Evolutionary conservation across 73 alveolate species (phyloP).

Genomic region (Tetrahymena elliotti): DNA sequence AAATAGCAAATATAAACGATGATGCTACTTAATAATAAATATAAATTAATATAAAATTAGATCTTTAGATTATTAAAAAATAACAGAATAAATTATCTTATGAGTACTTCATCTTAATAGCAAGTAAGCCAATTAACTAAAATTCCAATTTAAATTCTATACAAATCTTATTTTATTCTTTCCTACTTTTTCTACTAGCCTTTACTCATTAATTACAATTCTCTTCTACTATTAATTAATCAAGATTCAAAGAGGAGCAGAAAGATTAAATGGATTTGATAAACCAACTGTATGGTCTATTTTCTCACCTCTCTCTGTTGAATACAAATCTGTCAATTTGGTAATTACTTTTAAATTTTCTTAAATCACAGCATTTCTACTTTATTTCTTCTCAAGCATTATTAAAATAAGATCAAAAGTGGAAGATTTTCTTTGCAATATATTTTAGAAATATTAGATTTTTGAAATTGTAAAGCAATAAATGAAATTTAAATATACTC

Average conservation of each 20-base stretch:
- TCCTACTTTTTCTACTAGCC: background rate
- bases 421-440: too few relatives aligned
- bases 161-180: background rate
- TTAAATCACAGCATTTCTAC: background rate
- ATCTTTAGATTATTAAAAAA: background rate
- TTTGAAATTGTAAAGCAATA: too few relatives aligned
- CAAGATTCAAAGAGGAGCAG: background rate
- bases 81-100: background rate
- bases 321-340: background rate
- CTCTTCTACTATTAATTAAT: background rate
- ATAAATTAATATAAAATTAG: background rate
- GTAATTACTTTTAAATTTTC: background rate
- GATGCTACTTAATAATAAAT: background rate
- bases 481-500: too few relatives aligned
- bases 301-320: background rate
- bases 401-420: too few relatives aligned
- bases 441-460: too few relatives aligned
- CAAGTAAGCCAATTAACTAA: background rate
- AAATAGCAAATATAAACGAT: background rate
- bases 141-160: background rate
- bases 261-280: background rate
- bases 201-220: background rate
- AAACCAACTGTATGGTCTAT: background rate
- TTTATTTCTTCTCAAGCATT: too few relatives aligned
- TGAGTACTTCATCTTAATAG: background rate